Evolutionary conservation across 108 stramenopile species (phyloP).

Genomic region (Chaetoceros tenuissimus): DNA sequence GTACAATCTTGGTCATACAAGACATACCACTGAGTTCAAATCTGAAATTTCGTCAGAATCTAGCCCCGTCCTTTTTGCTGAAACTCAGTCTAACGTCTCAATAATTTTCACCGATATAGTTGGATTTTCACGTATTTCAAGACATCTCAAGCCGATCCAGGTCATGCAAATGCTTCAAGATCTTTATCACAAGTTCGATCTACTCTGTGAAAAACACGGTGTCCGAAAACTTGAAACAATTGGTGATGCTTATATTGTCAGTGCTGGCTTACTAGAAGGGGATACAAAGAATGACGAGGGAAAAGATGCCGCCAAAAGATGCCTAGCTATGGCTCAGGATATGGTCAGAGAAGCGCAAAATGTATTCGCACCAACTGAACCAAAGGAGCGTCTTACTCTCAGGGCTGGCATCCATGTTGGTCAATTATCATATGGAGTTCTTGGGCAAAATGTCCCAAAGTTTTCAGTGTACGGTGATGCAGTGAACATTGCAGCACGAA

Average conservation of each 20-base stretch:
- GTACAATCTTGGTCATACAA: too few species aligned
- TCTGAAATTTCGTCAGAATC: neutral
- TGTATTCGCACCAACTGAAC: neutral
- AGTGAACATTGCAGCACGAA: too few species aligned
- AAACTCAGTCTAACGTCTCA: conserved; percentile 18
- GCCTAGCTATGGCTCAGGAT: conserved; percentile 14
- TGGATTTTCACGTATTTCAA: conserved; percentile 15
- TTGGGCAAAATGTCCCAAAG: too few species aligned
- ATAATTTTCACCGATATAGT: conserved; percentile 25
- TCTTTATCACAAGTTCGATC: conserved; percentile 18
- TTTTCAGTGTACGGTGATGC: too few species aligned
- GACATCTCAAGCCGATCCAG: conserved; percentile 12
- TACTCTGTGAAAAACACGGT: conserved; percentile 14
- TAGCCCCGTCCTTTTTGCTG: conserved; percentile 19
- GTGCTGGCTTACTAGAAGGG: conserved; percentile 17
- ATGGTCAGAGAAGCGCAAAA: conserved; percentile 11
- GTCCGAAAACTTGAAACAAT: conserved; percentile 28
- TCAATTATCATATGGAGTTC: conserved; percentile 11
- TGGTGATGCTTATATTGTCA: neutral
- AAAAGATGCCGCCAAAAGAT: conserved; percentile 15
- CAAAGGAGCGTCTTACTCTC: neutral
- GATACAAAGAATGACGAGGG: neutral
- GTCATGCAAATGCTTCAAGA: conserved; percentile 23
- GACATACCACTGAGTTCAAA: too few species aligned
- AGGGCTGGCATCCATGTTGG: conserved; percentile 21